phyloP scores from a whole-genome alignment of 352 stramenopile species.

The Pythium rishiriense region DNA sequence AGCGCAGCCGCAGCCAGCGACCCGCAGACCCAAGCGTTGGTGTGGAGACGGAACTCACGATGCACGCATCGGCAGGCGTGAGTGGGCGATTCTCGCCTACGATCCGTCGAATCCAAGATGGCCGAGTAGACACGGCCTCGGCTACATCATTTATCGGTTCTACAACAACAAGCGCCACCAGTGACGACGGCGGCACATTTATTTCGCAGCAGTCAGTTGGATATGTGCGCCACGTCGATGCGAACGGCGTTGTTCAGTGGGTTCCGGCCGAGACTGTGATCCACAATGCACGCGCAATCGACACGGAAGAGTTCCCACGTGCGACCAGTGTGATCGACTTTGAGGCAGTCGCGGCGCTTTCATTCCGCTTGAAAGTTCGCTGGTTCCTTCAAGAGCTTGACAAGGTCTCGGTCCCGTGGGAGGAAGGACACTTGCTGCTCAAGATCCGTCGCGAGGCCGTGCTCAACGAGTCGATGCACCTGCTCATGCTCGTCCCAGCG shows the following conservation, averaged over 20 bases:
- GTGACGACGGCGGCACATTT: slow-evolving; percentile 31
- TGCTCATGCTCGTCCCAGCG: slow-evolving; percentile 76
- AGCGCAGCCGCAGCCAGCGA: slow-evolving; percentile 22
- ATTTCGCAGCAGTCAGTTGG: slow-evolving; percentile 72
- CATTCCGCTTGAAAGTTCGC: slow-evolving; percentile 71
- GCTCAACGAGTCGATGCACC: slow-evolving; percentile 78
- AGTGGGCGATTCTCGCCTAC: slow-evolving; percentile 49
- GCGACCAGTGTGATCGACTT: slow-evolving; percentile 78
- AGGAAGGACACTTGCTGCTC: slow-evolving; percentile 77
- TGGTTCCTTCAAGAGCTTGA: slow-evolving; percentile 80
- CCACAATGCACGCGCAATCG: slow-evolving; percentile 60
- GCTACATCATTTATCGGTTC: slow-evolving; percentile 21
- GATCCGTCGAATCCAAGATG: slow-evolving; percentile 52
- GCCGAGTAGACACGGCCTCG: slow-evolving; percentile 12
- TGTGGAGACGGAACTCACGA: slow-evolving; percentile 73
- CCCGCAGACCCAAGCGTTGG: slow-evolving; percentile 30
- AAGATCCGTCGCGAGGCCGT: slow-evolving; percentile 79
- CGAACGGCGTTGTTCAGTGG: slow-evolving; percentile 69
- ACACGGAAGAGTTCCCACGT: slow-evolving; percentile 71
- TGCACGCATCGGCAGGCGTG: slow-evolving; percentile 40
- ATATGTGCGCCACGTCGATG: slow-evolving; percentile 75
- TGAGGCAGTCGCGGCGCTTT: slow-evolving; percentile 65
- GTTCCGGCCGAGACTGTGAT: slow-evolving; percentile 67
- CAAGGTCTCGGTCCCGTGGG: slow-evolving; percentile 75
- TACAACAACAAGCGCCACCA: neutral